Evolutionary conservation across 2,329 filamentous ascomycete genomes (phyloP).

Genomic region (Pseudocercospora fijiensis): DNA sequence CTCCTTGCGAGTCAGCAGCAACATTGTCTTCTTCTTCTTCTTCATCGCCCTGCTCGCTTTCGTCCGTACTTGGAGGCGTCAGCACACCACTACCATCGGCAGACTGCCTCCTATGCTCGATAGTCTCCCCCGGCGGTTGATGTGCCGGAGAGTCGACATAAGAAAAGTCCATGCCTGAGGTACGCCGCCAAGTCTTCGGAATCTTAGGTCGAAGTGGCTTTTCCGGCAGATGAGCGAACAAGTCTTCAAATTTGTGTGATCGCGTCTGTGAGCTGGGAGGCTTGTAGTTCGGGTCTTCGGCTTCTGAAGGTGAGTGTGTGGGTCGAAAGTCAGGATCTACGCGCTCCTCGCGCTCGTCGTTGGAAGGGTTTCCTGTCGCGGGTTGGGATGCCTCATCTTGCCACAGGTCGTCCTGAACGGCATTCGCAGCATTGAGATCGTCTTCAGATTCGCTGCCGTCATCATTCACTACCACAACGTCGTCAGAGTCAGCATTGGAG

Average conservation of each 20-base stretch:
- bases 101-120: slow-evolving; percentile 19
- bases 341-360: slow-evolving; percentile 7
- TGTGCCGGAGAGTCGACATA: slow-evolving; percentile 42
- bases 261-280: slow-evolving; percentile 17
- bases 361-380: neutral
- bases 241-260: slow-evolving; percentile 34
- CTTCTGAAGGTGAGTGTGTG: slow-evolving; percentile 1
- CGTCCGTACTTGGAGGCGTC: slow-evolving; percentile 38
- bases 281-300: neutral
- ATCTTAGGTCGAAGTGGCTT: slow-evolving; percentile 43
- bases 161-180: slow-evolving; percentile 39
- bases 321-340: neutral
- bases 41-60: slow-evolving; percentile 27
- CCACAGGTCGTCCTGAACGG: slow-evolving; percentile 46
- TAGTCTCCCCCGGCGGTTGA: slow-evolving; percentile 12
- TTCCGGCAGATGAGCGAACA: slow-evolving; percentile 37
- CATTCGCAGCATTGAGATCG: slow-evolving; percentile 18
- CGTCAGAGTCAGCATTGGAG: slow-evolving; percentile 19
- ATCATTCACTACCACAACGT: slow-evolving; percentile 28
- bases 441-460: slow-evolving; percentile 17
- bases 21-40: slow-evolving; percentile 6
- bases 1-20: neutral
- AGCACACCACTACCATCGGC: slow-evolving; percentile 35
- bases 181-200: slow-evolving; percentile 46
- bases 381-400: slow-evolving; percentile 48